Conservation (phyloP, 306 rosid species). For the Rubus idaeus region DNA sequence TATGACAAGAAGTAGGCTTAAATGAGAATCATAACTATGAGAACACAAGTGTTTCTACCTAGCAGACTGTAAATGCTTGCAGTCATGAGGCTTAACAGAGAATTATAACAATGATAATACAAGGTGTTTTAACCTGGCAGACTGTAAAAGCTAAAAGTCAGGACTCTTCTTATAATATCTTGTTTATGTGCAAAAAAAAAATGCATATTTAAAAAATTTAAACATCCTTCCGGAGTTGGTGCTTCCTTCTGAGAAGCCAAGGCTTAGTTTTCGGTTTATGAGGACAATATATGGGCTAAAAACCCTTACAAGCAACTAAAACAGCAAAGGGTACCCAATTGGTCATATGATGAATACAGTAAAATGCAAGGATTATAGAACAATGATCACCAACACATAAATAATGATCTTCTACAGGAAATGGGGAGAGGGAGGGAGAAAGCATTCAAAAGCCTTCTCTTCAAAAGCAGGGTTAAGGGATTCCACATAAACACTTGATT, state of each 20-base stretch:
- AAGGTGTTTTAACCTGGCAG: background rate
- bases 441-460: background rate
- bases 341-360: background rate
- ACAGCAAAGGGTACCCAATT: background rate
- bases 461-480: background rate
- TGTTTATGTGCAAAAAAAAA: background rate
- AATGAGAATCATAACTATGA: conserved; percentile 1
- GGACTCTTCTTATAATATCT: no score
- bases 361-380: background rate
- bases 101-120: background rate
- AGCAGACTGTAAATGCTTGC: background rate
- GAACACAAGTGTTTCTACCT: background rate
- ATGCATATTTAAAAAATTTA: background rate
- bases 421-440: background rate
- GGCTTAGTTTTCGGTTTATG: background rate
- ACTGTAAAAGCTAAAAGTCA: background rate
- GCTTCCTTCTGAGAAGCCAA: background rate
- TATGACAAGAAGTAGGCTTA: background rate
- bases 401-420: background rate
- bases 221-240: background rate
- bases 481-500: background rate
- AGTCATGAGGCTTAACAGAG: background rate
- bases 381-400: background rate
- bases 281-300: background rate
- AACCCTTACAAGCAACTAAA: no score